These are phyloP conservation scores for Chamaecyparis obtusa DNA, from an alignment of 75 land plant genomes.

Conservation along the genomic window DNA sequence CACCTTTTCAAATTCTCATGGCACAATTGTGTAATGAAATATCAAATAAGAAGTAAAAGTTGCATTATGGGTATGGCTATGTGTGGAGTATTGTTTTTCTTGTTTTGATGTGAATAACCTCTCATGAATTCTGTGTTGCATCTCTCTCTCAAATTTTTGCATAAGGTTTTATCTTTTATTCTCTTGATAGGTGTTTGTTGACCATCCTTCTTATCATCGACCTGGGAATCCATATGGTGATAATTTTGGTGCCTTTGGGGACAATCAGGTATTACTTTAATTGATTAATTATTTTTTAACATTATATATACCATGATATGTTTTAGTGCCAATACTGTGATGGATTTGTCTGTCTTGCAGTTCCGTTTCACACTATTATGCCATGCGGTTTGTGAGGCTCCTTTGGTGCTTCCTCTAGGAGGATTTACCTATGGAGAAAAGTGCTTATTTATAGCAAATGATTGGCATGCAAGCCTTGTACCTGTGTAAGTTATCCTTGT, in stretches of 20 bases:
- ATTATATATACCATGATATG: background rate
- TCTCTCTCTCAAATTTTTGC: constrained; percentile 5
- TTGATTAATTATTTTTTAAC: background rate
- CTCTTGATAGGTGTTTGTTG: constrained; percentile 77
- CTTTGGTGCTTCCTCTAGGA: constrained; percentile 84
- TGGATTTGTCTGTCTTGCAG: constrained; percentile 35
- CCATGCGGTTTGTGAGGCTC: constrained; percentile 98
- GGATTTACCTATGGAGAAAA: constrained; percentile 92
- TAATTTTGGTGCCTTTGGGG: constrained; percentile 83
- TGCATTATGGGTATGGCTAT: background rate
- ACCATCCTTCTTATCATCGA: constrained; percentile 84
- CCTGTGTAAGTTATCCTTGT: constrained; percentile 58
- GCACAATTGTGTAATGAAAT: background rate
- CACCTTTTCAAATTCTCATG: background rate
- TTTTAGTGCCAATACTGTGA: background rate
- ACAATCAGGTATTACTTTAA: constrained; percentile 69
- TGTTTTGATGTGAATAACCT: background rate
- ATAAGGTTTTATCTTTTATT: background rate
- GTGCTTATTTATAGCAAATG: constrained; percentile 86
- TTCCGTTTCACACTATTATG: constrained; percentile 88
- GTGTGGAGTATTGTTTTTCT: background rate
- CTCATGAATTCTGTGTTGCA: background rate
- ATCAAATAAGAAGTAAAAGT: background rate
- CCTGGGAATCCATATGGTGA: constrained; percentile 97
- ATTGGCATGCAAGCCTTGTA: constrained; percentile 97